Conservation (phyloP, 768 basidiomycete species). For the Hygrophoropsis aurantiaca region DNA sequence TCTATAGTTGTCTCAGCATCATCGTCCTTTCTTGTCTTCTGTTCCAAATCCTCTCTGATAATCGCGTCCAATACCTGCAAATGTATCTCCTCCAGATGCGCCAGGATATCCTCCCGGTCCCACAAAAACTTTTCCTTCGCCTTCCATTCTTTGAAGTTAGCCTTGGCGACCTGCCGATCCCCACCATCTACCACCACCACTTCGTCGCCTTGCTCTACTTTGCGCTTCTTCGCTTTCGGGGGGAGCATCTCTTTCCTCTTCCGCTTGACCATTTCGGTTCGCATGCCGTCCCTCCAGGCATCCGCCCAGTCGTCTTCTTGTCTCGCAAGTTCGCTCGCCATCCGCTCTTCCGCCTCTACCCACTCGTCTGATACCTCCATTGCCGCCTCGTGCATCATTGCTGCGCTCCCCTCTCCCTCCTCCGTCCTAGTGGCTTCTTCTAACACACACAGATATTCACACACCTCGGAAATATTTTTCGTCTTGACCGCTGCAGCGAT, state of each 20-base stretch:
- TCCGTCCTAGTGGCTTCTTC: conserved; percentile 33
- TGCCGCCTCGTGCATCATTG: conserved; percentile 25
- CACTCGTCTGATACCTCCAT: conserved; percentile 37
- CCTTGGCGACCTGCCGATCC: neutral
- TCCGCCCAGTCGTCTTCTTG: conserved; percentile 10
- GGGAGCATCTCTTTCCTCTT: neutral
- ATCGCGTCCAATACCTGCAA: conserved; percentile 37
- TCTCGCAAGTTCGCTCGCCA: conserved; percentile 24
- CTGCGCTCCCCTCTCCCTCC: conserved; percentile 21
- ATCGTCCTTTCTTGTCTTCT: neutral
- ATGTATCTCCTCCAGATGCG: conserved; percentile 25
- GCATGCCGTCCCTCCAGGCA: conserved; percentile 1
- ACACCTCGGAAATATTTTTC: conserved; percentile 67
- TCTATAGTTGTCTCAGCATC: neutral
- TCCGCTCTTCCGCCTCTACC: conserved; percentile 31
- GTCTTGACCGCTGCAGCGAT: conserved; percentile 67
- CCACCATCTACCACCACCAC: neutral
- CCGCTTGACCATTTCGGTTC: conserved; percentile 4
- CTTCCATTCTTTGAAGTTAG: conserved; percentile 1
- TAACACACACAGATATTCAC: conserved; percentile 60
- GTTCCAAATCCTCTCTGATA: conserved; percentile 29
- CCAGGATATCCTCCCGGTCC: conserved; percentile 29
- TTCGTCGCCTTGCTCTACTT: neutral
- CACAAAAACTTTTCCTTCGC: conserved; percentile 12
- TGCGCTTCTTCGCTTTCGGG: conserved; percentile 6